A percentile compares a stretch with the other conserved stretches of the same genome.
Evolutionary conservation across 192 early-diverging fungal genomes (phyloP).

Genomic region (Backusella macrospora): DNA sequence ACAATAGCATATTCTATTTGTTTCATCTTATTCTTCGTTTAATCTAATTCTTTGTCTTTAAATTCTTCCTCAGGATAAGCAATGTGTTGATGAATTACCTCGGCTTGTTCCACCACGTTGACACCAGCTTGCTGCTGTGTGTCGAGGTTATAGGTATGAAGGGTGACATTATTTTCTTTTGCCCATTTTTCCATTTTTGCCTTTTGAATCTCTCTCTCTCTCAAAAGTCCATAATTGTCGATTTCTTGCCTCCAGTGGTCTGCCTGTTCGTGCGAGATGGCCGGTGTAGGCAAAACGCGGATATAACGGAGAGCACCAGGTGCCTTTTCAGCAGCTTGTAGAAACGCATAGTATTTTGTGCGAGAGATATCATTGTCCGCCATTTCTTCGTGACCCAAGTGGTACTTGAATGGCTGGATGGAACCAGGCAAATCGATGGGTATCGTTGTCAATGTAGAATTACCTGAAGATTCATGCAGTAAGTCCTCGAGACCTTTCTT

Average conservation of each 20-base stretch:
- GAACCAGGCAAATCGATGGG: constrained; percentile 15
- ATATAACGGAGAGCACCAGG: constrained; percentile 5
- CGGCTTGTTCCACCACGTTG: neutral
- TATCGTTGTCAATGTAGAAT: neutral
- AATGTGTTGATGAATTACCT: neutral
- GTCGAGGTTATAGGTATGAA: neutral
- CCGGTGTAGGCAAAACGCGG: constrained; percentile 14
- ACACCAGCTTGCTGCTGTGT: too few relatives aligned
- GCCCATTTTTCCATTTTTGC: neutral
- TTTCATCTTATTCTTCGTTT: neutral
- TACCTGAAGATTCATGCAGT: neutral
- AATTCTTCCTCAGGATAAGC: neutral
- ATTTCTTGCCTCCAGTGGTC: neutral
- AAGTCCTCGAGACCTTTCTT: neutral
- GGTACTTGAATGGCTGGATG: constrained; percentile 17
- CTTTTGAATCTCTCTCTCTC: neutral
- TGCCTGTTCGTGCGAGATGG: neutral
- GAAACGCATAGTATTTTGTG: neutral
- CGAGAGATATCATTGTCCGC: neutral
- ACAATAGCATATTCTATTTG: neutral
- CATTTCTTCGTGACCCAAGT: constrained; percentile 15
- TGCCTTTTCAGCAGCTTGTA: neutral
- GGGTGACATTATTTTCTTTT: neutral
- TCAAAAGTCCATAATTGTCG: neutral
- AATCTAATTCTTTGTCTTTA: neutral